Evolutionary conservation across 1,284 basidiomycete genomes (phyloP).

Genomic region (Melampsora larici-populina): DNA sequence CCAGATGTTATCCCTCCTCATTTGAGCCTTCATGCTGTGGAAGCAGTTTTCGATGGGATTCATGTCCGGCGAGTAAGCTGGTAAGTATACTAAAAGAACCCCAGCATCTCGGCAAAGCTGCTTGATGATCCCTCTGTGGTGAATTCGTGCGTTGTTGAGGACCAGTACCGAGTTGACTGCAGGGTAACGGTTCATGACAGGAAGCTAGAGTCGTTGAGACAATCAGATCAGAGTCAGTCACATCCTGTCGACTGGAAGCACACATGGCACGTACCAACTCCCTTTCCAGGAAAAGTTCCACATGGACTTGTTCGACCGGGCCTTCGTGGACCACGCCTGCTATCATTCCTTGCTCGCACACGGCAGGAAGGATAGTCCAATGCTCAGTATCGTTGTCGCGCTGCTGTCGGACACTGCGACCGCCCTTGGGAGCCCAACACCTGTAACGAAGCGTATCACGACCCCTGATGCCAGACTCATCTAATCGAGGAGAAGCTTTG

Average conservation of each 20-base stretch:
- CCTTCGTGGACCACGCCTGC: neutral
- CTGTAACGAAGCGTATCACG: too few relatives aligned
- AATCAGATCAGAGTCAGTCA: neutral
- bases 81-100: too few relatives aligned
- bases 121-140: too few relatives aligned
- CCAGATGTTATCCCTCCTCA: neutral
- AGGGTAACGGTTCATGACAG: neutral
- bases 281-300: neutral
- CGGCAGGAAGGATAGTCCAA: neutral
- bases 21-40: neutral
- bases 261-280: neutral
- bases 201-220: neutral
- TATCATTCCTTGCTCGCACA: neutral
- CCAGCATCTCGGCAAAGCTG: too few relatives aligned
- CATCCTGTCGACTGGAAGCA: too few relatives aligned
- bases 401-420: too few relatives aligned
- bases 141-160: too few relatives aligned
- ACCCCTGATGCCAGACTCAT: too few relatives aligned
- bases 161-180: too few relatives aligned
- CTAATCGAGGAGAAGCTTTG: neutral
- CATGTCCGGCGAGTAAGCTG: conserved; percentile 4
- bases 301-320: neutral
- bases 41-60: conserved; percentile 20
- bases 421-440: too few relatives aligned
- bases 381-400: neutral